Evolutionary conservation across 2,329 filamentous ascomycete species (phyloP).

Genomic region (Phialophora tarda): DNA sequence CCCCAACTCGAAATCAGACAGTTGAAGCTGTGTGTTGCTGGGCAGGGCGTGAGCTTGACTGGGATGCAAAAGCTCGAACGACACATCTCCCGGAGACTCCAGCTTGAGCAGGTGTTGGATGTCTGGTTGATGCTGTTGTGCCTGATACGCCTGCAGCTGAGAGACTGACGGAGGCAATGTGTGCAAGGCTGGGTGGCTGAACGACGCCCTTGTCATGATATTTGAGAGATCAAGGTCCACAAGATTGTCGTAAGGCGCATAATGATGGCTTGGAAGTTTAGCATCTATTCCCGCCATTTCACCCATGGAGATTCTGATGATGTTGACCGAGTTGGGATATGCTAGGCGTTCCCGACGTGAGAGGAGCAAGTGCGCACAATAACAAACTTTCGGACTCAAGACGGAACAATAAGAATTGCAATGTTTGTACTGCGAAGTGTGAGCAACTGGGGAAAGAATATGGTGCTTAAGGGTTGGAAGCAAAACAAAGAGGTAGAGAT

Average conservation of each 20-base stretch:
- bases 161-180: conserved; percentile 7
- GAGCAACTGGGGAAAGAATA: conserved; percentile 1
- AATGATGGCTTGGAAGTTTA: conserved; percentile 14
- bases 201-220: conserved; percentile 17
- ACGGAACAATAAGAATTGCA: conserved; percentile 4
- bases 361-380: not conserved
- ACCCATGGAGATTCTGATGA: not conserved
- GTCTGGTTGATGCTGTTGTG: conserved; percentile 2
- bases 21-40: conserved; percentile 21
- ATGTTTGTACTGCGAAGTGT: conserved; percentile 9
- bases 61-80: not conserved
- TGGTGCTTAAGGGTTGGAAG: conserved; percentile 11
- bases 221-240: conserved; percentile 18
- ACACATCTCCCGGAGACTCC: conserved; percentile 17
- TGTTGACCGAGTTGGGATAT: not conserved
- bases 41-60: conserved; percentile 8
- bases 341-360: not conserved
- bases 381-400: not conserved
- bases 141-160: conserved; percentile 8
- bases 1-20: conserved; percentile 26
- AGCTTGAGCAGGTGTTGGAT: conserved; percentile 22
- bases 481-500: conserved; percentile 20
- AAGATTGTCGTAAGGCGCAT: conserved; percentile 15
- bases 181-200: conserved; percentile 21
- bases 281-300: conserved; percentile 18